phyloP scores from a whole-genome alignment of 169 alveolate species.

The Toxoplasma gondii region DNA sequence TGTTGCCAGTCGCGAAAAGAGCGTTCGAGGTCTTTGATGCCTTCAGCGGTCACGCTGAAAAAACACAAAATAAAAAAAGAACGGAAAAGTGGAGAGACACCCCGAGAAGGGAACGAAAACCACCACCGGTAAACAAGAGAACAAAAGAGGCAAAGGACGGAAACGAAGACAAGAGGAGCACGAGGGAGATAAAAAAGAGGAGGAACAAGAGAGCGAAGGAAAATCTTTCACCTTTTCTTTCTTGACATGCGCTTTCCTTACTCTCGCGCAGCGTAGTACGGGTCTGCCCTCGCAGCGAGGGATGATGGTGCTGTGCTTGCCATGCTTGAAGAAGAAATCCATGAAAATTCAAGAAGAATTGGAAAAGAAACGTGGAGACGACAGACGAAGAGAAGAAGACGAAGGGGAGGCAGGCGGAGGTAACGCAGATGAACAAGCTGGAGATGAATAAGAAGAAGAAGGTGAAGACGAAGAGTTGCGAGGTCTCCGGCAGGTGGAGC shows the following conservation, averaged over 20 bases:
- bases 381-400: background rate
- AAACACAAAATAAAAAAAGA: no score
- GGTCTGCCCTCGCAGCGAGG: background rate
- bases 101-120: background rate
- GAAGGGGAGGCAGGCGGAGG: background rate
- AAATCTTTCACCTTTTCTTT: background rate
- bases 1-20: background rate
- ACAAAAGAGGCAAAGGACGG: background rate
- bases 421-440: background rate
- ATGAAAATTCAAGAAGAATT: background rate
- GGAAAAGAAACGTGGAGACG: background rate
- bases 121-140: background rate
- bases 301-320: background rate
- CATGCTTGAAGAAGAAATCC: background rate
- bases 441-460: background rate
- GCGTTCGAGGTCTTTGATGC: background rate
- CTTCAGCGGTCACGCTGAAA: background rate
- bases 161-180: background rate
- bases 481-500: background rate
- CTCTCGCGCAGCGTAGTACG: constrained; percentile 24
- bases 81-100: background rate
- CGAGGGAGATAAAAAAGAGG: background rate
- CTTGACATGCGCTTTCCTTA: background rate
- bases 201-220: background rate
- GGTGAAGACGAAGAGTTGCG: background rate